Evolutionary conservation across 441 rosid species (phyloP).

Genomic region (Cnidoscolus chayamansa): DNA sequence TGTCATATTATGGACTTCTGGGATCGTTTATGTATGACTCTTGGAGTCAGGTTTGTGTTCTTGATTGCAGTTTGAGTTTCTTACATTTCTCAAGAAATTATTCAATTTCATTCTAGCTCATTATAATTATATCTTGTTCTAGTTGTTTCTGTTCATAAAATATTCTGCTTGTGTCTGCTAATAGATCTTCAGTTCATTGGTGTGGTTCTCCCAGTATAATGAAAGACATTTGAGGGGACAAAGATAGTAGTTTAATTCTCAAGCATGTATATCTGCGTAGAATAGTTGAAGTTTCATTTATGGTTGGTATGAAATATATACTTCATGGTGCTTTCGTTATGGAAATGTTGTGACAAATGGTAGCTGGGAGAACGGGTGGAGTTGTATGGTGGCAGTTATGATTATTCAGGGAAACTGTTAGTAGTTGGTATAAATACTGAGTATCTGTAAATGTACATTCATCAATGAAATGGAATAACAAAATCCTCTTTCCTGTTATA

Average conservation of each 20-base stretch:
- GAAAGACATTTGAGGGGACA: not conserved
- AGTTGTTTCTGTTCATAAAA: not conserved
- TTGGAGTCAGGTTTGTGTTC: constrained; percentile 53
- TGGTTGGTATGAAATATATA: not conserved
- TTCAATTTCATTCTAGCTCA: not conserved
- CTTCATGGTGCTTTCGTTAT: not conserved
- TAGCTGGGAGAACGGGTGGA: too few relatives aligned
- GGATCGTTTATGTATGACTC: constrained; percentile 58
- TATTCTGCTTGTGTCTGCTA: not conserved
- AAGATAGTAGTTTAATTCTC: not conserved
- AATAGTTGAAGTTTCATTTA: not conserved
- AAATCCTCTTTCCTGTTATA: too few relatives aligned
- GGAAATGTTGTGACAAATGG: not conserved
- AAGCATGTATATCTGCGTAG: not conserved
- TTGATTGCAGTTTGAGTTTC: not conserved
- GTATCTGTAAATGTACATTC: too few relatives aligned
- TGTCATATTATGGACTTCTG: constrained; percentile 64
- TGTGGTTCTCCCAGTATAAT: not conserved
- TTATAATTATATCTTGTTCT: not conserved
- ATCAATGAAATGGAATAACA: too few relatives aligned
- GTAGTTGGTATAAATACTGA: too few relatives aligned
- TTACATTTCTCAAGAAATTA: not conserved
- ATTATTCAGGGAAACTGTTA: too few relatives aligned
- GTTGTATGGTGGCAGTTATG: too few relatives aligned
- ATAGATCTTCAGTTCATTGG: not conserved